A percentile compares a stretch with the other conserved stretches of the same genome.
Conservation (phyloP, 306 rosid genomes). For the Rosa persica region DNA sequence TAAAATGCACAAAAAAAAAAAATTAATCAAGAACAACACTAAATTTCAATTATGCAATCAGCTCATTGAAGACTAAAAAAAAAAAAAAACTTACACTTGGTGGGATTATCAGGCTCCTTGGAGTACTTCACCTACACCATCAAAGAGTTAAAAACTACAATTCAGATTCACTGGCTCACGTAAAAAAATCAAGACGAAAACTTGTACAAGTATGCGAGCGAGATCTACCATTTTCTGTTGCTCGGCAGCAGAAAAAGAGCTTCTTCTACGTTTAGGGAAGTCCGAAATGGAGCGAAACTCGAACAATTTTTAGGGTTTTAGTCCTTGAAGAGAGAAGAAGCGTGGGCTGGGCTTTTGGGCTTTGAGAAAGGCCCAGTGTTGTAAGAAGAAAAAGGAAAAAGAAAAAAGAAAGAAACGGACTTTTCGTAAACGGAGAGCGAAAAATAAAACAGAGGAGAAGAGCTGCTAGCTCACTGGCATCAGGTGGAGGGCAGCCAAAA, state of each 20-base stretch:
- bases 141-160: not conserved
- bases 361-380: not conserved
- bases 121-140: constrained; percentile 78
- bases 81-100: constrained; percentile 52
- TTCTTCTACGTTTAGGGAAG: not conserved
- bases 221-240: not conserved
- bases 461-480: constrained; percentile 13
- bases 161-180: not conserved
- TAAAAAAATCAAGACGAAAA: not conserved
- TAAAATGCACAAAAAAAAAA: no score
- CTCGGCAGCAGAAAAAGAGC: constrained; percentile 6
- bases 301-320: not conserved
- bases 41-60: not conserved
- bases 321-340: not conserved
- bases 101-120: constrained; percentile 77
- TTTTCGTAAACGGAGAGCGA: not conserved
- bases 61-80: not conserved
- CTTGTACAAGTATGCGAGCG: not conserved
- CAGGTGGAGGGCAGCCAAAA: constrained; percentile 19
- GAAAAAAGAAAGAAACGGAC: no score
- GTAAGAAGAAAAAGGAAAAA: not conserved
- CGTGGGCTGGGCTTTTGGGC: not conserved
- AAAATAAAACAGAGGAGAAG: not conserved
- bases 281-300: constrained; percentile 1
- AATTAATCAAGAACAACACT: not conserved